phyloP scores from a whole-genome alignment of 352 stramenopile species.

The Phytophthora podocarpi region DNA sequence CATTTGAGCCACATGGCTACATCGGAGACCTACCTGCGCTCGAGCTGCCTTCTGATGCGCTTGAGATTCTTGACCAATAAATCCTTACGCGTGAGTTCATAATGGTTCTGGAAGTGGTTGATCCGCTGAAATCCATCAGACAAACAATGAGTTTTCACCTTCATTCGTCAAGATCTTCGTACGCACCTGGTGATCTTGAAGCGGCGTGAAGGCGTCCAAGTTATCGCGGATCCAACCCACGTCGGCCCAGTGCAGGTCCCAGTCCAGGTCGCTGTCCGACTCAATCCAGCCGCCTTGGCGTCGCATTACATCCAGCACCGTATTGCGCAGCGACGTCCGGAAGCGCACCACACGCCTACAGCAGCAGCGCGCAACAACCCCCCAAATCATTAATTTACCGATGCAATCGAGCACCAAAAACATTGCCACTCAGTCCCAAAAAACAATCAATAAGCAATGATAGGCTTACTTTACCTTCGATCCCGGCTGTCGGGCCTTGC shows the following conservation, averaged over 20 bases:
- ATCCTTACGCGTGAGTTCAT: conserved; percentile 92
- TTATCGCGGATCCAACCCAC: conserved; percentile 85
- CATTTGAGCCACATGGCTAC: conserved; percentile 14
- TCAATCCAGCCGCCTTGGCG: conserved; percentile 65
- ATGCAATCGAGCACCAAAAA: neutral
- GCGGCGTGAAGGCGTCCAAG: conserved; percentile 63
- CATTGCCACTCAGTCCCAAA: neutral
- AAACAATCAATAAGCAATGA: too few species aligned
- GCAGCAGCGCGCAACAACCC: too few species aligned
- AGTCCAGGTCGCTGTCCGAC: conserved; percentile 76
- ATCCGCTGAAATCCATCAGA: conserved; percentile 53
- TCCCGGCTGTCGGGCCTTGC: conserved; percentile 23
- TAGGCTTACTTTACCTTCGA: conserved; percentile 13
- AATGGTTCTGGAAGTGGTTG: conserved; percentile 95
- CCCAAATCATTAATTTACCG: too few species aligned
- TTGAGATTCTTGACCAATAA: conserved; percentile 93
- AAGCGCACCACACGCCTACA: conserved; percentile 46
- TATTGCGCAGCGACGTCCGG: conserved; percentile 76
- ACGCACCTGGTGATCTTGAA: conserved; percentile 61
- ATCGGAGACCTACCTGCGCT: conserved; percentile 46
- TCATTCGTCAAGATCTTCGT: neutral
- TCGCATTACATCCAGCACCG: conserved; percentile 77
- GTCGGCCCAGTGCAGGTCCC: conserved; percentile 88
- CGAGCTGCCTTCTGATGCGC: conserved; percentile 83
- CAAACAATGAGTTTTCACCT: conserved; percentile 19